Evolutionary conservation across 352 stramenopile genomes (phyloP).

Genomic region (Globisporangium polare): DNA sequence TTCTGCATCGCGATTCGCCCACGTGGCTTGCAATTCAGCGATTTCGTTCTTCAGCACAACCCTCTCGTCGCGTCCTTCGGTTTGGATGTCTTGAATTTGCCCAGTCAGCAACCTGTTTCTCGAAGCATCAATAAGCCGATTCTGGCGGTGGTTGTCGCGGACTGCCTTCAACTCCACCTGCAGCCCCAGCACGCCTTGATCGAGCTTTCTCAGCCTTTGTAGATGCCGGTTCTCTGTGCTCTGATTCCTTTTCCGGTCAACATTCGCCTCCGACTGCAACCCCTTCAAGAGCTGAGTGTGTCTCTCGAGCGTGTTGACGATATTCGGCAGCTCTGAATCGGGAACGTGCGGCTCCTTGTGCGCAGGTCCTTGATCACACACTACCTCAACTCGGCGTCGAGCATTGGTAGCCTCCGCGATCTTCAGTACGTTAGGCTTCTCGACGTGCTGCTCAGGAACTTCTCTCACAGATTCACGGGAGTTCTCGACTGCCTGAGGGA

Average conservation of each 20-base stretch:
- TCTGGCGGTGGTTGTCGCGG: background rate
- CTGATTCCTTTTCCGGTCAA: background rate
- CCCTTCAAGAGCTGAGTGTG: conserved; percentile 2
- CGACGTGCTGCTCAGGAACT: too few species aligned
- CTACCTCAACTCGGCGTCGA: too few species aligned
- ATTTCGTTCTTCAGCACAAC: background rate
- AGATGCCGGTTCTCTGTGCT: background rate
- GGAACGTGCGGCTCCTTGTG: background rate
- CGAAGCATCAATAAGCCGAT: background rate
- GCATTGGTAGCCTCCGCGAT: too few species aligned
- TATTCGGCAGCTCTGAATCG: background rate
- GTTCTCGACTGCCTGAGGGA: background rate
- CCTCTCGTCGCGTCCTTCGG: background rate
- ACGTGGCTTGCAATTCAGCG: background rate
- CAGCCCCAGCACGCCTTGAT: background rate
- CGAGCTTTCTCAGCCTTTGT: background rate
- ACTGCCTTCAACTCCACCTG: background rate
- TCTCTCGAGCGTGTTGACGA: background rate
- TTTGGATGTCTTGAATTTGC: background rate
- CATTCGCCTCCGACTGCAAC: background rate
- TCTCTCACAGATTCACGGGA: too few species aligned
- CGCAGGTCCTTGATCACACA: background rate
- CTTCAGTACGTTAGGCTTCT: too few species aligned
- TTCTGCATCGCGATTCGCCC: background rate
- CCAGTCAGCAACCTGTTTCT: background rate